Conservation (phyloP, 148 eudicot species). For the Fallopia convolvulus region DNA sequence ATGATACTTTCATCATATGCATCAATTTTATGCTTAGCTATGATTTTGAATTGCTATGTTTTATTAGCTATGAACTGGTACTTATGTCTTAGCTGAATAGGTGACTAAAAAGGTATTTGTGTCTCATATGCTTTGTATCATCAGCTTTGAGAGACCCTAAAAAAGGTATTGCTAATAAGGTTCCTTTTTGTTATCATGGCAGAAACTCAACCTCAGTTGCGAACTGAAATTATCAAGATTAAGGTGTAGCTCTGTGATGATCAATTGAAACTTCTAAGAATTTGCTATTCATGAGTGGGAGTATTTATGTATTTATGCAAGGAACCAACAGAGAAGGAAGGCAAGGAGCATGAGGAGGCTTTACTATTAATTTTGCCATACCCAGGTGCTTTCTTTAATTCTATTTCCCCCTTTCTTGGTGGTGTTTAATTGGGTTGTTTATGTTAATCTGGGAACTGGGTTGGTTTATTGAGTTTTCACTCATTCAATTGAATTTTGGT, state of each 20-base stretch:
- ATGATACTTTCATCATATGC: not conserved
- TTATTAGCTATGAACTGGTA: too few species aligned
- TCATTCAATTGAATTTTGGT: not conserved
- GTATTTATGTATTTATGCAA: too few species aligned
- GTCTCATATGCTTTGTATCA: not conserved
- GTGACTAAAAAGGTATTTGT: not conserved
- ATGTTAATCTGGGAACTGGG: not conserved
- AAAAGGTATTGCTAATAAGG: not conserved
- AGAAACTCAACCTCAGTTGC: constrained; percentile 40
- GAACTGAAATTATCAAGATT: constrained; percentile 52
- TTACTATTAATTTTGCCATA: too few species aligned
- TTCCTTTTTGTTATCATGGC: not conserved
- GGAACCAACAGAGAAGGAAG: not conserved
- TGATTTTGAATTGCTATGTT: not conserved
- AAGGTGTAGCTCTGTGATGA: too few species aligned
- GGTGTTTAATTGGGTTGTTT: not conserved
- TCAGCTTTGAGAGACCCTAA: not conserved
- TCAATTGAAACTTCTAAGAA: too few species aligned
- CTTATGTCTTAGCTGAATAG: not conserved
- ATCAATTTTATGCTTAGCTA: not conserved
- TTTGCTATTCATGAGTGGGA: too few species aligned
- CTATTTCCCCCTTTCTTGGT: not conserved
- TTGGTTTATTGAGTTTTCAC: not conserved
- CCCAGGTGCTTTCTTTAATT: not conserved
- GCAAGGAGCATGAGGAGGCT: not conserved